These are phyloP conservation scores for Ophiostoma quercus DNA, from an alignment of 2,329 filamentous ascomycete species.

Conservation along the genomic window DNA sequence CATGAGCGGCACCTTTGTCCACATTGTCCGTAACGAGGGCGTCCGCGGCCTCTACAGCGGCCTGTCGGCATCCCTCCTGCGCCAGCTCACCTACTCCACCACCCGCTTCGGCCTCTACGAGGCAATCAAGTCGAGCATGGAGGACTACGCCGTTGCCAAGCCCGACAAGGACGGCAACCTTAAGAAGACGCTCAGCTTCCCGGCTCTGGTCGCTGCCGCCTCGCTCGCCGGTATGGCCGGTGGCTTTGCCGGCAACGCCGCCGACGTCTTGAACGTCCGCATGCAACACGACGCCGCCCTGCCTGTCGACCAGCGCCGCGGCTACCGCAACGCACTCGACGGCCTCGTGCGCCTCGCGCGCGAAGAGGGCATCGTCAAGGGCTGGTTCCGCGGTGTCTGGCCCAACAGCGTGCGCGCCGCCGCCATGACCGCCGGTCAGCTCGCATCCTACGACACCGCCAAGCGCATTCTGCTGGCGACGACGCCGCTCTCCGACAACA, in stretches of 20 bases:
- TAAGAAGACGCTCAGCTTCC: slow-evolving; percentile 51
- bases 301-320: slow-evolving; percentile 65
- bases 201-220: slow-evolving; percentile 76
- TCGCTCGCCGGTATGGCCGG: slow-evolving; percentile 80
- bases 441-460: slow-evolving; percentile 79
- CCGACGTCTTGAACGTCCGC: slow-evolving; percentile 93
- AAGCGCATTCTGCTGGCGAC: slow-evolving; percentile 63
- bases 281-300: slow-evolving; percentile 93
- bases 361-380: slow-evolving; percentile 64
- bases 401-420: slow-evolving; percentile 75
- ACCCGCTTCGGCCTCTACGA: slow-evolving; percentile 97
- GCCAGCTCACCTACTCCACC: slow-evolving; percentile 93
- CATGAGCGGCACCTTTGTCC: slow-evolving; percentile 79
- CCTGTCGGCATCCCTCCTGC: slow-evolving; percentile 85
- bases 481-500: slow-evolving; percentile 62
- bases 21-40: slow-evolving; percentile 73
- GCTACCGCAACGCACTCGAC: slow-evolving; percentile 85
- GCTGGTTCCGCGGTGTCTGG: slow-evolving; percentile 78
- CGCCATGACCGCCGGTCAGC: slow-evolving; percentile 81
- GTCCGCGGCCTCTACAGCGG: slow-evolving; percentile 80
- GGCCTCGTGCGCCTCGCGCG: slow-evolving; percentile 82
- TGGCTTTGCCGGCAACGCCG: slow-evolving; percentile 86
- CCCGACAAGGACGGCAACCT: slow-evolving; percentile 26
- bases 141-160: slow-evolving; percentile 32
- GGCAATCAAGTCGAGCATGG: slow-evolving; percentile 71